A percentile compares a stretch with the other conserved stretches of the same genome.
These are phyloP conservation scores for Raffaelea deltoideospora DNA, from an alignment of 2,329 filamentous ascomycete genomes.

Conservation along the genomic window DNA sequence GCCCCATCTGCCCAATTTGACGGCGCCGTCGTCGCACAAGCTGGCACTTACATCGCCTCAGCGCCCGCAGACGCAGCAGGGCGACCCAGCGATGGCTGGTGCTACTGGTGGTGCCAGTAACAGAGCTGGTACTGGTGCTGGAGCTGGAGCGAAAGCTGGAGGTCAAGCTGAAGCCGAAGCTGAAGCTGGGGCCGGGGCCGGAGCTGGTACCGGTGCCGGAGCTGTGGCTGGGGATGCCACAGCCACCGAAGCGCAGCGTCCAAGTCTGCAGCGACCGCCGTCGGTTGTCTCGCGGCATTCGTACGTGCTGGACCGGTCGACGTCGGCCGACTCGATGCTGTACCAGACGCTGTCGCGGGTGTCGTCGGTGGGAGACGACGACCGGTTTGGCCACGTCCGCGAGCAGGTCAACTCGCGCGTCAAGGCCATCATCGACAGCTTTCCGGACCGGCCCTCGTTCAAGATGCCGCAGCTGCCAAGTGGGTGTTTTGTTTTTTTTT, in stretches of 20 bases:
- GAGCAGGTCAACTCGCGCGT: slow-evolving; percentile 79
- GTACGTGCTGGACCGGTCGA: slow-evolving; percentile 38
- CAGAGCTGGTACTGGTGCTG: too few relatives aligned
- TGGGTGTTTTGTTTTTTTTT: slow-evolving; percentile 9
- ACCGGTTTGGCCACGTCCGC: slow-evolving; percentile 62
- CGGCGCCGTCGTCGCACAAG: slow-evolving; percentile 21
- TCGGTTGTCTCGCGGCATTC: slow-evolving; percentile 15
- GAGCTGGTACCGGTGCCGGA: too few relatives aligned
- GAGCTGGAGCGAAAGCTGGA: too few relatives aligned
- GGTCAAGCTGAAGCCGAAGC: too few relatives aligned
- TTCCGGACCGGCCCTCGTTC: slow-evolving; percentile 65
- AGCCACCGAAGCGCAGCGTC: neutral
- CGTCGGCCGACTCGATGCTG: slow-evolving; percentile 66
- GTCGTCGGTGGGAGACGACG: slow-evolving; percentile 74
- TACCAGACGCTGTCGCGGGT: slow-evolving; percentile 61
- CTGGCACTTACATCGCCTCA: slow-evolving; percentile 12
- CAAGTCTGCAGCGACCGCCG: slow-evolving; percentile 6
- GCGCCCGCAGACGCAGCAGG: neutral
- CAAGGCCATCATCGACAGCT: slow-evolving; percentile 80
- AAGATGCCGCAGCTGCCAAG: slow-evolving; percentile 47
- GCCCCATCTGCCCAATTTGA: slow-evolving; percentile 19
- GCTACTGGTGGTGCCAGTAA: too few relatives aligned
- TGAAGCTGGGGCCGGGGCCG: too few relatives aligned
- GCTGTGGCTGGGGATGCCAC: neutral
- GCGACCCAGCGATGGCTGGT: neutral